Evolutionary conservation across 1,139 yeast genomes (phyloP), one percentile per base, ranked within the genome.

Genomic region (Lodderomyces orthopsilosis): DNA sequence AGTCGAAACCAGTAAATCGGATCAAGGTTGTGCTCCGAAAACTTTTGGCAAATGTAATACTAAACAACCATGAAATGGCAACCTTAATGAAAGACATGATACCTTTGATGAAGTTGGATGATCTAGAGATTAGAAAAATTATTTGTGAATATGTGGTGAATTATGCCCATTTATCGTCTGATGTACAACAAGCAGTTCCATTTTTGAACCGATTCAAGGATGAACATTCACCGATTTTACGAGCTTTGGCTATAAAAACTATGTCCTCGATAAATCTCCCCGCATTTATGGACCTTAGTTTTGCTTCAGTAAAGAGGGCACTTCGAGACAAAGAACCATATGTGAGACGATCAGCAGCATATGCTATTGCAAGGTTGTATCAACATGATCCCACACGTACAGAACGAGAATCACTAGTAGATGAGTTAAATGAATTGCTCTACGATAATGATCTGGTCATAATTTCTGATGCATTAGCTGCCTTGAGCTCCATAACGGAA

Each of bases 31-130:
- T 89, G 0, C 67, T 93, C 51, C 84, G 83, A 61, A 86, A 86
- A 58, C 76, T 89, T 24, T 74, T 90, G 6, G 95, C 96, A 37
- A 91, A 90, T 60, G 75, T 89, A 63, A 84, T 94, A 4, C 73
- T 90, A 65, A 90, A 90, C 46, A 89, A 89, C 58, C 75, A 76
- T 50, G 97, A 91, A 56, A 77, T 90, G 79, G 73, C 81, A 9
- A 58, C 69, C 32, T 59, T 91, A 47, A 77, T 84, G 58, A 83
- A 85, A 1, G 95, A 86, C 39, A 76, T 91, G 10, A 59, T 86
- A 7, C 68, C 68, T 27, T 70, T 86, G 44, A 74, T 88, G 71
- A 67, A 74, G 42, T 68, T 77, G 17, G 80, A 79, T 46, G 96
- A 88, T 61, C 59, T 83, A 35, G 96, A 87, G 53, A 74, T 85